phyloP scores from a whole-genome alignment of 75 land plant genomes.

The Pinus tabuliformis region DNA sequence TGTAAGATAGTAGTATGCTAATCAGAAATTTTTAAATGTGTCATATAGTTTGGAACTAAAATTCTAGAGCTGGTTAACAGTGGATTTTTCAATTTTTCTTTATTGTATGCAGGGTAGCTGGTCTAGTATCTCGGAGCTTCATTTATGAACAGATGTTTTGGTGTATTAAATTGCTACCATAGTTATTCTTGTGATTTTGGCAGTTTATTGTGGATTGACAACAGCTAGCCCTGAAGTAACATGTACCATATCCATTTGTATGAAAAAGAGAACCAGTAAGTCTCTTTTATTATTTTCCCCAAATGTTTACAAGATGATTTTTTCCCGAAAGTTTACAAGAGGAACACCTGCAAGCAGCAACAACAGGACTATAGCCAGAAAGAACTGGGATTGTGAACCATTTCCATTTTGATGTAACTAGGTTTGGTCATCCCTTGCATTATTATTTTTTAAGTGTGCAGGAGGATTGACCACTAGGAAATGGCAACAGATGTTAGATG shows the following conservation, averaged over 20 bases:
- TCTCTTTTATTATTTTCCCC: not conserved
- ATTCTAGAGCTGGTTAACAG: constrained; percentile 2
- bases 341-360: not conserved
- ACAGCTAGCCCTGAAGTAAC: not conserved
- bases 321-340: not conserved
- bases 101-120: not conserved
- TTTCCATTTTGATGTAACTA: constrained; percentile 5
- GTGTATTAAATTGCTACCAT: not conserved
- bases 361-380: not conserved
- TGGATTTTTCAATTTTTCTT: not conserved
- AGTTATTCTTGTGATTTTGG: too few species aligned
- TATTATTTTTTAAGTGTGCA: constrained; percentile 3
- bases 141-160: not conserved
- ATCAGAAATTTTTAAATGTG: not conserved
- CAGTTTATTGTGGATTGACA: not conserved
- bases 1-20: not conserved
- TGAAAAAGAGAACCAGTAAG: not conserved
- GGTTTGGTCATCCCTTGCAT: not conserved
- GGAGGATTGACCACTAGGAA: not conserved
- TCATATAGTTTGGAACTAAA: not conserved
- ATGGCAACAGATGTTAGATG: too few species aligned
- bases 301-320: not conserved
- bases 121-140: not conserved
- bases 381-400: not conserved
- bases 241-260: constrained; percentile 1